Evolutionary conservation across 805 yeast species (phyloP), one percentile per base, ranked within the genome.

Genomic region (Lipomyces anomalus): DNA sequence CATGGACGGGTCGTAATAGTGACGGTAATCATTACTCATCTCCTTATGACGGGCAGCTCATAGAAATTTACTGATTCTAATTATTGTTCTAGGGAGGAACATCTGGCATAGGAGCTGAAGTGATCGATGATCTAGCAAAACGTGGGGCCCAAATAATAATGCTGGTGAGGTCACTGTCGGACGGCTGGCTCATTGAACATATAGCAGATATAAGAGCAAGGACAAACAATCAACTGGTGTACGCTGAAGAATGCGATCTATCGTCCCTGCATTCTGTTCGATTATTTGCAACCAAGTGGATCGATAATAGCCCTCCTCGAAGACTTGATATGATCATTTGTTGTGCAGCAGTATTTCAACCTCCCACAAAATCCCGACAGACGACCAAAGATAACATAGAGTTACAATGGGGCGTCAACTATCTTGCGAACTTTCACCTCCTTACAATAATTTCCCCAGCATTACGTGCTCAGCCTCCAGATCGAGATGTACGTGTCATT

Each of bases 261-360:
- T 68, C 77, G 16, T 80, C 85, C 44, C 68, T 92, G 46, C 69
- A 80, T 60, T 79, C 88, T 2, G 74, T 92, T 9, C 74, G 99
- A 57, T 79, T 80, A 60, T 92, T 92, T 69, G 97, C 96, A 23
- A 89, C 97, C 1, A 79, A 74, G 48, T 92, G 97, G 97, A 71
- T 92, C 48, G 95, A 92, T 63, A 88, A 84, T 59, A 69, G 79
- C 26, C 95, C 96, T 2, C 92, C 96, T 7, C 73, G 99, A 57
- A 67, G 99, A 44, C 69, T 92, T 37, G 99, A 92, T 65, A 95
- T 95, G 46, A 76, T 92, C 23, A 65, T 92, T 1, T 84, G 95
- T 59, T 79, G 88, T 66, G 96, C 97, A 1, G 89, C 85, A 5
- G 89, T 86, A 43, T 71, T 80, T 49, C 68, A 80, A 45, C 97